Evolutionary conservation across 768 basidiomycete genomes (phyloP).

Genomic region (Suillus paluster): DNA sequence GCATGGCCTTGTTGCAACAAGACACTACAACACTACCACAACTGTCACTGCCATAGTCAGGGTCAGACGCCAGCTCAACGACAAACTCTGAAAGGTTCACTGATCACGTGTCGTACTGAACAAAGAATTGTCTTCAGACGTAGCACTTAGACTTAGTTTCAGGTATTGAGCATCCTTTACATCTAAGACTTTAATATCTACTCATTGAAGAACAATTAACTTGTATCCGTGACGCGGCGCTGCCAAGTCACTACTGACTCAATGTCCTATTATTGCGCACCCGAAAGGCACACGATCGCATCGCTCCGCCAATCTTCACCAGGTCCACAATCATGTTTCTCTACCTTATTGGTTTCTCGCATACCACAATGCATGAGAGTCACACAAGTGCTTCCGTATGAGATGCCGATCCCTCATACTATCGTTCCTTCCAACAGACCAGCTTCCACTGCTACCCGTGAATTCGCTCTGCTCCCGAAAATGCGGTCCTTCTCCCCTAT

Average conservation of each 20-base stretch:
- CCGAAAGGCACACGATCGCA: conserved; percentile 6
- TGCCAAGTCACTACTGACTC: background rate
- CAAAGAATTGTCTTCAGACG: background rate
- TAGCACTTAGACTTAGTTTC: background rate
- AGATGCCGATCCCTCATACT: conserved; percentile 10
- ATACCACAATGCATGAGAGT: conserved; percentile 7
- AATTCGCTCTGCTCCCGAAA: background rate
- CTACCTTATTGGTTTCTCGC: conserved; percentile 16
- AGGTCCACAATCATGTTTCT: conserved; percentile 22
- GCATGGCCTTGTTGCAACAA: conserved; percentile 6
- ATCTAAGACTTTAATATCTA: background rate
- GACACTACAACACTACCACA: background rate
- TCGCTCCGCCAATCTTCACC: conserved; percentile 31
- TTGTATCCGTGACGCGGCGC: background rate
- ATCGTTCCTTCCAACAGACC: conserved; percentile 19
- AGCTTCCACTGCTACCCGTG: background rate
- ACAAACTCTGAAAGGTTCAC: background rate
- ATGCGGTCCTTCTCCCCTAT: conserved; percentile 10
- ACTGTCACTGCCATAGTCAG: background rate
- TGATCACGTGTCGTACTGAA: background rate
- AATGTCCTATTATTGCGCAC: background rate
- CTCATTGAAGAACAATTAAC: background rate
- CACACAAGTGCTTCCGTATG: conserved; percentile 24
- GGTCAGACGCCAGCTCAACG: background rate
- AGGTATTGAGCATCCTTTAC: background rate